Conservation (phyloP, 2,329 filamentous ascomycete species). For the Pyrenophora tritici-repentis region DNA sequence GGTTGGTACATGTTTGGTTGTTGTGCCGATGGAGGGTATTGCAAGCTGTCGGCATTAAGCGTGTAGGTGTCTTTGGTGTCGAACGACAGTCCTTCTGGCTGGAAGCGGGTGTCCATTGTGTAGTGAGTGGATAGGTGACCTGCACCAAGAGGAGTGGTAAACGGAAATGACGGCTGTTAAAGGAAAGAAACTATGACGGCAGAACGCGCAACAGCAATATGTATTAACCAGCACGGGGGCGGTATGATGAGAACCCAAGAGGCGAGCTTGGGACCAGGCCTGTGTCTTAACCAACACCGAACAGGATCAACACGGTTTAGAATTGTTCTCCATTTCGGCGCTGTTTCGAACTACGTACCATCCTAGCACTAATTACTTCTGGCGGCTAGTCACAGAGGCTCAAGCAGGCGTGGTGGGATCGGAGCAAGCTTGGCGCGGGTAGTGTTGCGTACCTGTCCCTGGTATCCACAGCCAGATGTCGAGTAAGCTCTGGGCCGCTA, state of each 20-base stretch:
- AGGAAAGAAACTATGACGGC: slow-evolving; percentile 16
- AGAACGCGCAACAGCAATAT: slow-evolving; percentile 17
- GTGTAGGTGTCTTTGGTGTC: slow-evolving; percentile 30
- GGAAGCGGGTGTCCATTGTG: slow-evolving; percentile 40
- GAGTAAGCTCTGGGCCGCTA: slow-evolving; percentile 33
- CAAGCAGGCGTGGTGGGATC: slow-evolving; percentile 26
- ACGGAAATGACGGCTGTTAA: slow-evolving; percentile 23
- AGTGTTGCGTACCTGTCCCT: slow-evolving; percentile 39
- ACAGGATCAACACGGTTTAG: slow-evolving; percentile 24
- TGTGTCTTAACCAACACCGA: slow-evolving; percentile 32
- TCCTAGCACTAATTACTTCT: slow-evolving; percentile 25
- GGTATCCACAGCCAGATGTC: slow-evolving; percentile 38
- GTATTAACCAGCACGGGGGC: slow-evolving; percentile 32
- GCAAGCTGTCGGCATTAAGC: slow-evolving; percentile 26
- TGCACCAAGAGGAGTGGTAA: slow-evolving; percentile 34
- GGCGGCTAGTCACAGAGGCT: slow-evolving; percentile 32
- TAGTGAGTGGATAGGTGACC: slow-evolving; percentile 33
- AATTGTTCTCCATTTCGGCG: slow-evolving; percentile 18
- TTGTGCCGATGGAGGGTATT: slow-evolving; percentile 18
- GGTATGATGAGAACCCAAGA: slow-evolving; percentile 24
- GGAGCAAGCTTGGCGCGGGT: slow-evolving; percentile 36
- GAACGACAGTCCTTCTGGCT: slow-evolving; percentile 33
- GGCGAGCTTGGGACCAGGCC: slow-evolving; percentile 23
- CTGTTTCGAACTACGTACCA: slow-evolving; percentile 38
- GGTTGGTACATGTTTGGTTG: slow-evolving; percentile 16